A percentile compares a stretch with the other conserved stretches of the same genome.
Evolutionary conservation across 2,329 filamentous ascomycete species (phyloP).

Genomic region (Fonsecaea pugnacius): DNA sequence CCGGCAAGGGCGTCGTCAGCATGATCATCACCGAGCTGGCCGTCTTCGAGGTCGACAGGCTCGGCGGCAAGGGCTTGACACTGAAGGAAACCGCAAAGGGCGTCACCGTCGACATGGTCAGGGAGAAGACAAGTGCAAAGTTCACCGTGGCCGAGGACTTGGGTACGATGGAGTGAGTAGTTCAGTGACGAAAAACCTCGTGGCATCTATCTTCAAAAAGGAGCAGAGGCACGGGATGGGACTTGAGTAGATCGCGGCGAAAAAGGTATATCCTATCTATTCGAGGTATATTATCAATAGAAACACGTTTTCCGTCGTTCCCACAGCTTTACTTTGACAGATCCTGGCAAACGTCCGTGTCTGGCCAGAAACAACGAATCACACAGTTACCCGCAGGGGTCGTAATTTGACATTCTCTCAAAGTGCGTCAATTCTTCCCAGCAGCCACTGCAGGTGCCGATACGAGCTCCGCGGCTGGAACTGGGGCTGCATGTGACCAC

Average conservation of each 20-base stretch:
- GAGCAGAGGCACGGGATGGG: too few species aligned
- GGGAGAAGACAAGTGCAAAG: constrained; percentile 69
- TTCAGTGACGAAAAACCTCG: too few species aligned
- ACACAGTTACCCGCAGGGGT: too few species aligned
- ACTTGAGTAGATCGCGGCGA: too few species aligned
- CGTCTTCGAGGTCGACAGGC: constrained; percentile 77
- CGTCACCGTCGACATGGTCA: constrained; percentile 69
- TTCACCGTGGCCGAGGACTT: constrained; percentile 67
- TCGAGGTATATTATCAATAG: too few species aligned
- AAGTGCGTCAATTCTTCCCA: constrained; percentile 40
- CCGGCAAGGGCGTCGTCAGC: constrained; percentile 68
- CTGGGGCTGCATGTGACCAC: constrained; percentile 46
- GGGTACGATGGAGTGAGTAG: constrained; percentile 52
- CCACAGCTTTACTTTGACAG: too few species aligned
- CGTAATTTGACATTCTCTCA: constrained; percentile 22
- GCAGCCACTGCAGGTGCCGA: constrained; percentile 44
- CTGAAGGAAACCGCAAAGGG: constrained; percentile 74
- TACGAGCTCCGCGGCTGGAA: constrained; percentile 44
- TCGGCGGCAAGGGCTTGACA: constrained; percentile 63
- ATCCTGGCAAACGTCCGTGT: too few species aligned
- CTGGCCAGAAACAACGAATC: too few species aligned
- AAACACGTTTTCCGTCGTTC: too few species aligned
- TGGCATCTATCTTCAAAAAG: too few species aligned
- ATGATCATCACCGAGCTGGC: constrained; percentile 75
- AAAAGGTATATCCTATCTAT: too few species aligned